Base-by-base conservation (phyloP, 768 basidiomycete species). In the Lactarius quietus region DNA sequence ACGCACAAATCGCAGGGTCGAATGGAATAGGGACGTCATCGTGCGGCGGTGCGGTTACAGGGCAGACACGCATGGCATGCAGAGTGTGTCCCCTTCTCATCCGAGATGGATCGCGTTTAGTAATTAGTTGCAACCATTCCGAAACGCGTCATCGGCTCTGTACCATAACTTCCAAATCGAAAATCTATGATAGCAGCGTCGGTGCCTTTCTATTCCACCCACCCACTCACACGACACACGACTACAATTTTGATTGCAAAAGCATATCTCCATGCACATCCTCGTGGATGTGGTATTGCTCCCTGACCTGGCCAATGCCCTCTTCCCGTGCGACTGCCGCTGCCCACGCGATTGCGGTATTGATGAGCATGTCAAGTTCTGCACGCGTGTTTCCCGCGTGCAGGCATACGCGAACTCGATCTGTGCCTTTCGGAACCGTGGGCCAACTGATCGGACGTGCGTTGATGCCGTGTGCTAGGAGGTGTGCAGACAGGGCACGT, bases 331-430 rank as follows among this genome's bases (percentile, higher is more conserved):
- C 36, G 23, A 59, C 54, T 17, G 18, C 43, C 20, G 9, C 53
- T 1, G 80, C 84, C 84, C 84, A 86, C 23, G 62, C 70, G 2
- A 84, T 64, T 56, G 87, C 79, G 0, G 80, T 84, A 2, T 73
- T 62, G 0, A 84, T 80, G 23, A 97, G 76, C 17, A 75, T 72
- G 43, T 85, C 82, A 4, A 96, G 80, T 33, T 95, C 87, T 43
- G 77, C 79, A 3, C 70, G 64, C 36, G 86, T 84, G 71, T 95
- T 93, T 1, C 82, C 86, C 0, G 93, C 86, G 71, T 95, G 91
- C 31, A 98, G 71, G 74, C 95, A 98, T n/a, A 98, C 84, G 3
- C 95, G 77, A 2, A 98, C 88, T 20, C 95, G 84, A 66, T 95
- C 90, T 65, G 83, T 83, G 10, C 92, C 94, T 60, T 87, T 88